Evolutionary conservation across 306 rosid genomes (phyloP).

Genomic region (Pueraria montana): DNA sequence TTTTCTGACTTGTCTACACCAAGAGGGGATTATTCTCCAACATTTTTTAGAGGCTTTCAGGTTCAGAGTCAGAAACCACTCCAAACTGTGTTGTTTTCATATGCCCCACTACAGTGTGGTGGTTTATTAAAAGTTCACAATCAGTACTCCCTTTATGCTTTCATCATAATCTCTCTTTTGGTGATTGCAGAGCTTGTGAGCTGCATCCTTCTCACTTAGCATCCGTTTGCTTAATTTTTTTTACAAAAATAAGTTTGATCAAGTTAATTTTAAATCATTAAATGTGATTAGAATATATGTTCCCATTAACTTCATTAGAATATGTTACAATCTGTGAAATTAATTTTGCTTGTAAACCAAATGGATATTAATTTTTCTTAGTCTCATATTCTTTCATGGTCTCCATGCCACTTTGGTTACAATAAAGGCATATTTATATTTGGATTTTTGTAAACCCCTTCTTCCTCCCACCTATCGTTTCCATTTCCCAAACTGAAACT

Average conservation of each 20-base stretch:
- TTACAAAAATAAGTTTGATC: neutral
- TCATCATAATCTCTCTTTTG: constrained; percentile 9
- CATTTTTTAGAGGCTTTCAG: neutral
- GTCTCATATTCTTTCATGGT: neutral
- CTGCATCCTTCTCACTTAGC: neutral
- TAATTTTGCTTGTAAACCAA: neutral
- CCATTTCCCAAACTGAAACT: neutral
- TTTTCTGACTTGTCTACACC: constrained; percentile 38
- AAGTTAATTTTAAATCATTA: neutral
- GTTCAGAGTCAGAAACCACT: neutral
- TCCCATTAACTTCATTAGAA: neutral
- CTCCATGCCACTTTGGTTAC: neutral
- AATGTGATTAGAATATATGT: neutral
- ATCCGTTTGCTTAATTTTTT: neutral
- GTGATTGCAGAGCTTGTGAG: neutral
- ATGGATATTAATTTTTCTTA: neutral
- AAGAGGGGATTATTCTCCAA: neutral
- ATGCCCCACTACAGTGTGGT: constrained; percentile 6
- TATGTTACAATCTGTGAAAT: neutral
- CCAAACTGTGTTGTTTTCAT: neutral
- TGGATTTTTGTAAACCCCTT: constrained; percentile 11
- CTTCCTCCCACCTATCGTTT: neutral
- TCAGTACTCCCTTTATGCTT: neutral
- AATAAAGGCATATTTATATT: neutral
- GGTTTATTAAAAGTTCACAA: neutral